phyloP scores from a whole-genome alignment of 768 basidiomycete genomes.

The Bullera alba region DNA sequence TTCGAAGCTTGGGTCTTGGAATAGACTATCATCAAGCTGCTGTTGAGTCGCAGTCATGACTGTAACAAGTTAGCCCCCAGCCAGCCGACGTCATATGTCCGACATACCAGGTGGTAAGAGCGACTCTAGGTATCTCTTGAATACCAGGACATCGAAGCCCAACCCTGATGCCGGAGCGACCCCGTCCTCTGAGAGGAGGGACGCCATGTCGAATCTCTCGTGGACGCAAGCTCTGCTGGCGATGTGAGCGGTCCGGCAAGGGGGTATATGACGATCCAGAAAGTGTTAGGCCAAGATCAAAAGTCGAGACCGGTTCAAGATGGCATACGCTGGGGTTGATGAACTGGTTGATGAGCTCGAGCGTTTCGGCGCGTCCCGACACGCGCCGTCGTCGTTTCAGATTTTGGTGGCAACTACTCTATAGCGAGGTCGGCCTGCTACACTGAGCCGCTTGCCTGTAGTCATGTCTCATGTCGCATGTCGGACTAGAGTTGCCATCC shows the following conservation, averaged over 20 bases:
- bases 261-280: too few relatives aligned
- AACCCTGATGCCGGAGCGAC: neutral
- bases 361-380: too few relatives aligned
- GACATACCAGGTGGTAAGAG: constrained; percentile 37
- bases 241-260: neutral
- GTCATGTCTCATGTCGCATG: too few relatives aligned
- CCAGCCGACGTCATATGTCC: neutral
- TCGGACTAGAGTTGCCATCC: neutral
- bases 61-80: too few relatives aligned
- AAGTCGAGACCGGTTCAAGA: neutral
- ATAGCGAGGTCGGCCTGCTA: too few relatives aligned
- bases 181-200: constrained; percentile 11
- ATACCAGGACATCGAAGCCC: constrained; percentile 33
- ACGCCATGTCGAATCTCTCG: constrained; percentile 12
- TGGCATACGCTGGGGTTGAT: too few relatives aligned
- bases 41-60: constrained; percentile 38
- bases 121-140: constrained; percentile 33
- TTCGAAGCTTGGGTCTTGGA: constrained; percentile 36
- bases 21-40: constrained; percentile 37
- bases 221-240: neutral
- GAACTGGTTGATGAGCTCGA: too few relatives aligned
- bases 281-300: neutral
- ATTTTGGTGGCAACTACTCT: too few relatives aligned
- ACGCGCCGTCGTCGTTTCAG: too few relatives aligned
- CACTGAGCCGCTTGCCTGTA: too few relatives aligned